Percentiles rank a stretch among this genome's conserved stretches.
phyloP scores from a whole-genome alignment of 208 protist species.

The Strigomonas galati region DNA sequence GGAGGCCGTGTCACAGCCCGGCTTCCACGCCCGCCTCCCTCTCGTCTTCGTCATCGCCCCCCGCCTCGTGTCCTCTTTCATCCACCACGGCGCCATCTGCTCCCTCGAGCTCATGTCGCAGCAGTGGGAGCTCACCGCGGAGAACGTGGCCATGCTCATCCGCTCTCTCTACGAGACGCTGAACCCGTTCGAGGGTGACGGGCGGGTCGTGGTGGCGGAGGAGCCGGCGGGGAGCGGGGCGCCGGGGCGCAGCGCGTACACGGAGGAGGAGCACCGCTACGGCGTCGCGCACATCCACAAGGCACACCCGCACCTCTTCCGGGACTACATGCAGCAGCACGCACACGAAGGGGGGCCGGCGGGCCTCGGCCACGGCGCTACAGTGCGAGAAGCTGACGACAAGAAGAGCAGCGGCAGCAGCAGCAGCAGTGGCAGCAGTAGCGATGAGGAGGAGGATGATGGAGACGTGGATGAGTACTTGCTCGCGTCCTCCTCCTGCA shows the following conservation, averaged over 20 bases:
- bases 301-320: slow-evolving; percentile 74
- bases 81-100: slow-evolving; percentile 80
- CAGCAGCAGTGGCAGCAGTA: no score
- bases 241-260: slow-evolving; percentile 32
- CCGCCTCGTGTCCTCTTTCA: slow-evolving; percentile 71
- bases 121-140: slow-evolving; percentile 49
- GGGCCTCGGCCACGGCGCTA: no score
- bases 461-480: no score
- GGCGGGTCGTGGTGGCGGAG: slow-evolving; percentile 49
- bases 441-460: no score
- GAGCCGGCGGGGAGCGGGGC: not conserved
- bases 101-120: slow-evolving; percentile 86
- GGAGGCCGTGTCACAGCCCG: no score
- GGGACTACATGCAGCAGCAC: slow-evolving; percentile 18
- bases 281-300: slow-evolving; percentile 63
- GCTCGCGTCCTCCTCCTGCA: no score
- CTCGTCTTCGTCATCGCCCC: slow-evolving; percentile 76
- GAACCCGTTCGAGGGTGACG: slow-evolving; percentile 57
- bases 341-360: not conserved
- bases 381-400: no score
- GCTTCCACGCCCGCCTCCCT: slow-evolving; percentile 39
- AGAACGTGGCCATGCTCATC: slow-evolving; percentile 51
- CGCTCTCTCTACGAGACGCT: slow-evolving; percentile 64
- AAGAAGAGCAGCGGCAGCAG: no score
- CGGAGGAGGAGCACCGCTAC: slow-evolving; percentile 58